Base-by-base conservation (phyloP, 2,329 filamentous ascomycete species). In the Botrytis fabae region DNA sequence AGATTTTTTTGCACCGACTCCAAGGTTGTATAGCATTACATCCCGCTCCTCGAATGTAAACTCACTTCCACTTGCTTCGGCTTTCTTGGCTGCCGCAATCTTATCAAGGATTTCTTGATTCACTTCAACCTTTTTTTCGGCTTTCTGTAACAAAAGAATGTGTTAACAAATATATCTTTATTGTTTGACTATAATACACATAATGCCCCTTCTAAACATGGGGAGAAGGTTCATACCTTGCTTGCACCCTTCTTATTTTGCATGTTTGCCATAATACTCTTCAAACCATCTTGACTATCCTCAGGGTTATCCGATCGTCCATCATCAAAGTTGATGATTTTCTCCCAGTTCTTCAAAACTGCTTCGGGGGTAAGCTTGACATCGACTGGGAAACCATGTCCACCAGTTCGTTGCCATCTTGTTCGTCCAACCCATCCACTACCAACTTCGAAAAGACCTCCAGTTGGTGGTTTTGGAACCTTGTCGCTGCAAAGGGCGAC, bases 21-120 rank as follows among this genome's bases (percentile, higher is more conserved):
- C 95, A 60, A 99, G 87, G 85, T 98, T 98, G 88, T 99, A 99
- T 66, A 99, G 91, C 79, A 97, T 96, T 69, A 92, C 87, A 82
- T 99, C 96, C 79, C 90, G 91, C 81, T 98, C 95, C 76, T 91
- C 90, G 81, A 94, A 98, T 75, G 86, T 87, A 85, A 93, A 98
- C 79, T 92, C 89, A 72, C 93, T 93, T 70, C 92, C 92, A 54
- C 92, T 85, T 10, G 88, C 86, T 82, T 94, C 88, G 65, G 90
- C 86, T 79, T 90, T 88, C 85, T 95, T 91, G 46, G 93, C 92
- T 78, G 88, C 86, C 80, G 92, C 89, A 79, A 98, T 98, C 79
- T 90, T 90, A 72, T 88, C 86, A 62, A 97, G 87, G 79, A 92
- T 88, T 76, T 93, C 85, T 80, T 90, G 89, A 79, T 89, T 87